phyloP scores from a whole-genome alignment of 768 basidiomycete genomes.

The Pulveroboletus sp. region DNA sequence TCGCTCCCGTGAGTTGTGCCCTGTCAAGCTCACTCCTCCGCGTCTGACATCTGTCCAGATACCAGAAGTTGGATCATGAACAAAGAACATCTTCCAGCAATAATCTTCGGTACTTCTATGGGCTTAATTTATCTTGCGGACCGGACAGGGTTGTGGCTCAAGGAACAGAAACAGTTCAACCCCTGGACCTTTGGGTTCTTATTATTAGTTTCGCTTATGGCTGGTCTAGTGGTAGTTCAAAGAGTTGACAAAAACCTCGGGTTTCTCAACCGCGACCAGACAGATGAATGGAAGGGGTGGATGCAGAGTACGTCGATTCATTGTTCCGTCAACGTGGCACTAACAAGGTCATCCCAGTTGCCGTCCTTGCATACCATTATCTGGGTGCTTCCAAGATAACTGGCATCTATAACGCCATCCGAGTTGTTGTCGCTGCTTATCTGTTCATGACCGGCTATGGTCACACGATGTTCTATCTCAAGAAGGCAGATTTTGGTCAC shows the following conservation, averaged over 20 bases:
- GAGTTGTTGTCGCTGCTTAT: slow-evolving; percentile 84
- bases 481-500: slow-evolving; percentile 84
- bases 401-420: slow-evolving; percentile 90
- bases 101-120: slow-evolving; percentile 63
- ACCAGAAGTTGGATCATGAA: slow-evolving; percentile 14
- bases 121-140: slow-evolving; percentile 75
- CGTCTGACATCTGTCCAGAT: slow-evolving; percentile 14
- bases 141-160: slow-evolving; percentile 81
- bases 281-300: slow-evolving; percentile 98
- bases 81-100: slow-evolving; percentile 34
- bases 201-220: slow-evolving; percentile 45
- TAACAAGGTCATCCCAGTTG: slow-evolving; percentile 45
- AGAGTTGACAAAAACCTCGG: slow-evolving; percentile 78
- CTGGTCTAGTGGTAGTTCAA: slow-evolving; percentile 63
- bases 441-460: slow-evolving; percentile 94
- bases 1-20: slow-evolving; percentile 28
- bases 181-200: slow-evolving; percentile 62
- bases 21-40: slow-evolving; percentile 5
- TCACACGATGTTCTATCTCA: slow-evolving; percentile 82
- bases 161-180: slow-evolving; percentile 84
- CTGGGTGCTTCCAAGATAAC: slow-evolving; percentile 84
- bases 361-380: slow-evolving; percentile 91
- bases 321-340: not conserved
- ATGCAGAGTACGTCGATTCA: slow-evolving; percentile 72
- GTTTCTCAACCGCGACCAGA: slow-evolving; percentile 87